Conservation (phyloP, 2,329 filamentous ascomycete species). For the Colletotrichum magnum region DNA sequence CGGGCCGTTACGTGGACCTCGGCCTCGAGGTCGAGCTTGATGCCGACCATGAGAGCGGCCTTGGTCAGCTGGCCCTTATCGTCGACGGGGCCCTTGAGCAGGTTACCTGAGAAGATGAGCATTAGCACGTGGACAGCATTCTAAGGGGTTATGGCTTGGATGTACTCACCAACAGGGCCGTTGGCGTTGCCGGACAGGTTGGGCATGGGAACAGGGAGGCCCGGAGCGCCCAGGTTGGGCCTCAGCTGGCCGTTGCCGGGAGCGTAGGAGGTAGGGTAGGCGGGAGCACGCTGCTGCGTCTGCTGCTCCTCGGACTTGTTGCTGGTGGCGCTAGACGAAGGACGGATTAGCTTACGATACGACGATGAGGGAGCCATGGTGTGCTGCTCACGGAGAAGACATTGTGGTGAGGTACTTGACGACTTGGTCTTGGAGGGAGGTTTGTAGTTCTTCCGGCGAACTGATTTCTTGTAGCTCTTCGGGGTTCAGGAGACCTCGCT, state of each 20-base stretch:
- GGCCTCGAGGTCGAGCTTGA: slow-evolving; percentile 75
- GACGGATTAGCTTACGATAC: neutral
- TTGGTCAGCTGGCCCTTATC: slow-evolving; percentile 70
- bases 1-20: slow-evolving; percentile 74
- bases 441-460: slow-evolving; percentile 34
- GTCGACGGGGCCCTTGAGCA: slow-evolving; percentile 71
- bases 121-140: neutral
- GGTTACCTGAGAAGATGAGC: slow-evolving; percentile 52
- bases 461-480: slow-evolving; percentile 27
- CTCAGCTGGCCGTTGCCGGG: slow-evolving; percentile 27
- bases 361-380: neutral
- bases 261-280: slow-evolving; percentile 34
- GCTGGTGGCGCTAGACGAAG: neutral
- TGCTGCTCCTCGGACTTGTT: slow-evolving; percentile 23
- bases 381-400: slow-evolving; percentile 32
- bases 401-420: slow-evolving; percentile 35
- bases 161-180: slow-evolving; percentile 45
- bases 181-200: slow-evolving; percentile 54
- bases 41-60: slow-evolving; percentile 71
- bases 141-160: no score
- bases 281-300: slow-evolving; percentile 30
- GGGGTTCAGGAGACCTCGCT: slow-evolving; percentile 33
- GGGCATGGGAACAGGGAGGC: slow-evolving; percentile 46
- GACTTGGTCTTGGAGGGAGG: slow-evolving; percentile 36
- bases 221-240: slow-evolving; percentile 23